These are phyloP conservation scores for Gossypium herbaceum DNA, from an alignment of 345 rosid genomes.

Conservation along the genomic window DNA sequence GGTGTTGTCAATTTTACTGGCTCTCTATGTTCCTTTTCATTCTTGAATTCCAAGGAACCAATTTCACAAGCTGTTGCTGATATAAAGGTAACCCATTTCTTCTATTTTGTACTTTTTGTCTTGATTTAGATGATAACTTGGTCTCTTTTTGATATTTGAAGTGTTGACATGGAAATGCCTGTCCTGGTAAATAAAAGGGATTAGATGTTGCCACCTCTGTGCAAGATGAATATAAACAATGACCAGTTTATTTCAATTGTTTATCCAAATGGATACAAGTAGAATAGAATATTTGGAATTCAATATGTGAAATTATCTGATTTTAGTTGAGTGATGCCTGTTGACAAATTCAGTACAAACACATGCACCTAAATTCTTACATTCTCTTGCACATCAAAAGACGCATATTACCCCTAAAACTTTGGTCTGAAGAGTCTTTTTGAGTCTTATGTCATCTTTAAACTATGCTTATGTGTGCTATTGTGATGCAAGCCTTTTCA, in stretches of 20 bases:
- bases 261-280: not conserved
- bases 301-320: not conserved
- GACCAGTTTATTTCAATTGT: not conserved
- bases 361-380: not conserved
- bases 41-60: slow-evolving; percentile 67
- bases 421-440: not conserved
- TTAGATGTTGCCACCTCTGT: not conserved
- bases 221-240: slow-evolving; percentile 6
- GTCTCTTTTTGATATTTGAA: not conserved
- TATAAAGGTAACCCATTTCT: slow-evolving; percentile 53
- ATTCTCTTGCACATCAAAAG: not conserved
- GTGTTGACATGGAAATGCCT: not conserved
- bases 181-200: not conserved
- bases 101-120: not conserved
- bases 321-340: not conserved
- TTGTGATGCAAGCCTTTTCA: not conserved
- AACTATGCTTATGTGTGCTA: not conserved
- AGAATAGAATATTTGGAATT: not conserved
- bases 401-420: not conserved
- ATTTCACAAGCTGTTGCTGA: slow-evolving; percentile 75
- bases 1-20: slow-evolving; percentile 66
- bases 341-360: not conserved
- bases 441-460: not conserved
- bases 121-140: slow-evolving; percentile 1
- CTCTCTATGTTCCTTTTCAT: slow-evolving; percentile 64